Evolutionary conservation across 2,329 filamentous ascomycete species (phyloP).

Genomic region (Gnomoniopsis smithogilvyi): DNA sequence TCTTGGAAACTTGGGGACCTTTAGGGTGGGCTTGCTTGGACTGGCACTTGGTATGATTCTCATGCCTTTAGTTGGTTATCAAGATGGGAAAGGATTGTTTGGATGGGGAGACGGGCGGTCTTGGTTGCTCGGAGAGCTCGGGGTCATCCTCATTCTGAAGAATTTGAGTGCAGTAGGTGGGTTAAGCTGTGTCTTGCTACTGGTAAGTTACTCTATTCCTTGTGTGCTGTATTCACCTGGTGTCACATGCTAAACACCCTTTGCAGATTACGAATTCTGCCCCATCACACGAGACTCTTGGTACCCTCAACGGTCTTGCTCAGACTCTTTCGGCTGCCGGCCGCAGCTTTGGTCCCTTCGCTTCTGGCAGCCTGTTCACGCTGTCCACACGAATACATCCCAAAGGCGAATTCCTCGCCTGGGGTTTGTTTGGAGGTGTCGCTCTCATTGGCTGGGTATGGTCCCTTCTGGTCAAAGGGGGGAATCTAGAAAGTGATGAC

Average conservation of each 20-base stretch:
- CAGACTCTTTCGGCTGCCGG: slow-evolving; percentile 92
- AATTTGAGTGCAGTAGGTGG: slow-evolving; percentile 88
- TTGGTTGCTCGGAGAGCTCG: slow-evolving; percentile 80
- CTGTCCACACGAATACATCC: slow-evolving; percentile 68
- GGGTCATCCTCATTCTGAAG: slow-evolving; percentile 76
- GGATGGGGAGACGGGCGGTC: slow-evolving; percentile 60
- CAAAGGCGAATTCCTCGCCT: slow-evolving; percentile 82
- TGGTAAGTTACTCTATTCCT: slow-evolving; percentile 54
- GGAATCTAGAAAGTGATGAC: slow-evolving; percentile 57
- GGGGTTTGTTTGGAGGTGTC: slow-evolving; percentile 83
- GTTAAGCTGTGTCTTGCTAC: slow-evolving; percentile 79
- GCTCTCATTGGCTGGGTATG: slow-evolving; percentile 76
- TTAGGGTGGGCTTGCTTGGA: slow-evolving; percentile 72
- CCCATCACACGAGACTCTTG: slow-evolving; percentile 78
- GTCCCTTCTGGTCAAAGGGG: slow-evolving; percentile 72
- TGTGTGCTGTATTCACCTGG: background rate
- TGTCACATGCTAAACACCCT: background rate
- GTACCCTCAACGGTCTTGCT: slow-evolving; percentile 87
- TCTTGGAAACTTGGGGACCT: slow-evolving; percentile 82
- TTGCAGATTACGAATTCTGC: slow-evolving; percentile 89
- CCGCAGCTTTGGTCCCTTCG: slow-evolving; percentile 81
- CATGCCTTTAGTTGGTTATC: slow-evolving; percentile 88
- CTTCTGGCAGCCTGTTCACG: slow-evolving; percentile 84
- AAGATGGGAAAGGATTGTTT: slow-evolving; percentile 53
- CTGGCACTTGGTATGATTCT: slow-evolving; percentile 79